phyloP scores from a whole-genome alignment of 2,329 filamentous ascomycete species.

The Colletotrichum tanaceti region DNA sequence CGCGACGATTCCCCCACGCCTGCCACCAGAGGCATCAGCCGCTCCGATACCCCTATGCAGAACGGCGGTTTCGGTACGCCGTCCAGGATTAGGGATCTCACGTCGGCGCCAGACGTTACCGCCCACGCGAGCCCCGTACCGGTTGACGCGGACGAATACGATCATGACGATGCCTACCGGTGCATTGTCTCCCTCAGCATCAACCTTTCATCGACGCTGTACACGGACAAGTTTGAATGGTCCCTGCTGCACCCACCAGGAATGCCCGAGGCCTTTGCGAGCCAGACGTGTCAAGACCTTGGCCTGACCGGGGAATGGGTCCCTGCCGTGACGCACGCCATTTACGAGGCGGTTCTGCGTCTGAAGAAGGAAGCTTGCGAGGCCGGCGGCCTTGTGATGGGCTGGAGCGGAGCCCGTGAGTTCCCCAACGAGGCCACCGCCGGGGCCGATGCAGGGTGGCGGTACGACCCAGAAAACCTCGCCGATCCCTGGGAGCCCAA shows the following conservation, averaged over 20 bases:
- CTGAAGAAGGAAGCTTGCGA: conserved; percentile 98
- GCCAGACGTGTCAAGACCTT: conserved; percentile 91
- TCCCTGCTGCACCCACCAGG: conserved; percentile 91
- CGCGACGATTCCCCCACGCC: conserved; percentile 55
- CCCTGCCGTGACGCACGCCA: conserved; percentile 92
- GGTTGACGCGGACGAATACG: conserved; percentile 78
- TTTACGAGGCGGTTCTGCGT: conserved; percentile 92
- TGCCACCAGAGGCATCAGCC: conserved; percentile 53
- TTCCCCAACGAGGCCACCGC: conserved; percentile 91
- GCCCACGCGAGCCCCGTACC: conserved; percentile 75
- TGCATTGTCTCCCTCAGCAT: conserved; percentile 93
- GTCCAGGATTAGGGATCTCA: conserved; percentile 56
- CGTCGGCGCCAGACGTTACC: conserved; percentile 67
- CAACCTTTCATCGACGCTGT: conserved; percentile 89
- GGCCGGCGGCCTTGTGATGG: conserved; percentile 84
- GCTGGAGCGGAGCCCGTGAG: conserved; percentile 72
- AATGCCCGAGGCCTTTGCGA: conserved; percentile 91
- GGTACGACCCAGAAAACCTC: conserved; percentile 92
- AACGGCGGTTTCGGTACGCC: conserved; percentile 65
- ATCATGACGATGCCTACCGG: conserved; percentile 93
- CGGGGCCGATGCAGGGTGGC: conserved; percentile 87
- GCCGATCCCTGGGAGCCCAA: conserved; percentile 87
- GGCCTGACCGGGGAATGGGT: conserved; percentile 94
- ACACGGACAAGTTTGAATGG: conserved; percentile 98
- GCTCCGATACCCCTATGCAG: conserved; percentile 67